Base-by-base conservation (phyloP, 1,284 basidiomycete species). In the Inonotus hispidus region DNA sequence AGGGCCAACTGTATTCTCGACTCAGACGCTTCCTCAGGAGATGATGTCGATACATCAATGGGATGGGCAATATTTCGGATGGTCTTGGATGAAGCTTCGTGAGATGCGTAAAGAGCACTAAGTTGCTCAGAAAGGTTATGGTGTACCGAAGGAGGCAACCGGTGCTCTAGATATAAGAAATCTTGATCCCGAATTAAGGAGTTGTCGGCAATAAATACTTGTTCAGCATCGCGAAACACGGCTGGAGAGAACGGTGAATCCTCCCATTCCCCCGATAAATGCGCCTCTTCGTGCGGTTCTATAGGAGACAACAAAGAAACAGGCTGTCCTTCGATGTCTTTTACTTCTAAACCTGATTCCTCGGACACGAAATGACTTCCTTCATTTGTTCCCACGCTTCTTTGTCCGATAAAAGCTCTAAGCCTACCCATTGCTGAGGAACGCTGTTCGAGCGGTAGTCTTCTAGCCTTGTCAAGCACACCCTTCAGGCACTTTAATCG, bases 1-100 rank as follows among this genome's bases (percentile, higher is more conserved):
- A 91, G 77, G 61, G 82, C 78, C 32, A 80, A 70, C 66, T 92
- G 89, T 1, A 75, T 76, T 70, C 84, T 89, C 39, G 87, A 87
- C 77, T 65, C 64, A n/a, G 61, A 59, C 6, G 88, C 80, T 6
- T 76, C 75, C 50, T 80, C 59, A 11, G 25, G 23, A 2, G 35
- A 39, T 6, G 41, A 4, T 45, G n/a, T 10, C 47, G 47, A 41
- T n/a, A 35, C n/a, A 2, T 62, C 41, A 2, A 66, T 52, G 3
- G 56, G 58, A 23, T 58, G 19, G 19, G 65, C 46, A 29, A 64
- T 52, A 46, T 62, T 59, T 58, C 57, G 63, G 53, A 58, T 68
- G 41, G 60, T 60, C 25, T 60, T 58, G 4, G 64, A 63, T 10
- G 72, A 63, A 16, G 78, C 72, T 25, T 81, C 76, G 63, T 81